Conservation (phyloP, 768 basidiomycete genomes). For the Boletus pseudopeckii region DNA sequence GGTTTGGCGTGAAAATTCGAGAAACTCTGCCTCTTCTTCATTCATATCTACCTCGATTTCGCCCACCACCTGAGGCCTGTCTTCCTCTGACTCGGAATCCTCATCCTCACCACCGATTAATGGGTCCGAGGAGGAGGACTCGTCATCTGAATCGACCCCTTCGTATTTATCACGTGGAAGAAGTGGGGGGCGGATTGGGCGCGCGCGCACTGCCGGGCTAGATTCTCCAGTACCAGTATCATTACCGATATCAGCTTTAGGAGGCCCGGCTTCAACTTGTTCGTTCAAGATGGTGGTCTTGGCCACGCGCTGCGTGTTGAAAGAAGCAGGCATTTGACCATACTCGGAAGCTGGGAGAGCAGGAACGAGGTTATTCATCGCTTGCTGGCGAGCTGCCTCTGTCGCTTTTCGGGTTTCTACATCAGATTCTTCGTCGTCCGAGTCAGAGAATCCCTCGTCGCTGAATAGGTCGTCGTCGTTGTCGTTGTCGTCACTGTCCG, state of each 20-base stretch:
- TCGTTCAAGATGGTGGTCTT: constrained; percentile 45
- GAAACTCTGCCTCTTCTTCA: constrained; percentile 90
- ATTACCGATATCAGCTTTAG: constrained; percentile 1
- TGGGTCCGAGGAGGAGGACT: constrained; percentile 63
- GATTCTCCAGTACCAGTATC: constrained; percentile 2
- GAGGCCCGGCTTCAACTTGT: constrained; percentile 27
- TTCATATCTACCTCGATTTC: constrained; percentile 89
- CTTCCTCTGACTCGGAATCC: constrained; percentile 67
- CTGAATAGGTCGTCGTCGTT: constrained; percentile 39
- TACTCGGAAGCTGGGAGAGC: constrained; percentile 80
- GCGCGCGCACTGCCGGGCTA: constrained; percentile 28
- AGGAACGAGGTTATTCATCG: constrained; percentile 81
- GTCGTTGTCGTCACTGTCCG: constrained; percentile 14
- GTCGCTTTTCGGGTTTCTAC: constrained; percentile 29
- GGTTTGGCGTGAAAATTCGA: constrained; percentile 91
- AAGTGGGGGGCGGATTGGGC: constrained; percentile 69
- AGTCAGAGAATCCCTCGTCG: constrained; percentile 43
- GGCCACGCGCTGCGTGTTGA: constrained; percentile 67
- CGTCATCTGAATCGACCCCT: constrained; percentile 91
- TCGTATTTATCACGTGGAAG: constrained; percentile 84
- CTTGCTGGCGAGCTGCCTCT: constrained; percentile 48
- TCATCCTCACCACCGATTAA: constrained; percentile 41
- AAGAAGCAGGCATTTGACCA: constrained; percentile 79
- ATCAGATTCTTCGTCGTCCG: constrained; percentile 41
- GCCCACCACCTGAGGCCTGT: constrained; percentile 77